These are phyloP conservation scores for Pythium aristosporum DNA, from an alignment of 352 stramenopile genomes.

Conservation along the genomic window DNA sequence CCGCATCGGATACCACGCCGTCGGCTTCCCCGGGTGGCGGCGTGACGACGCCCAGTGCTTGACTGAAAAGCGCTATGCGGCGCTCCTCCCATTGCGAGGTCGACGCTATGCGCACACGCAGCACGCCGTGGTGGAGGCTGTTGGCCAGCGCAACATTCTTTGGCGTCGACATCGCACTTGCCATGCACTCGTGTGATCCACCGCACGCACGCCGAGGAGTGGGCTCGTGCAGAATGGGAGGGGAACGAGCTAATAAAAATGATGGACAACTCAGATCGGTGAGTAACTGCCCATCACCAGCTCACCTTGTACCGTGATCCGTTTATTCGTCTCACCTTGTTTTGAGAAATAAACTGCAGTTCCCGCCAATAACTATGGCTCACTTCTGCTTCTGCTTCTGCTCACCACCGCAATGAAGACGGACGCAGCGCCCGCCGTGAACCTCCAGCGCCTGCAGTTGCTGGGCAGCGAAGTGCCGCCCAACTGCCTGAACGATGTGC, in stretches of 20 bases:
- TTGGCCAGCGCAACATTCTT: conserved; percentile 24
- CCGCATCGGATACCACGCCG: not conserved
- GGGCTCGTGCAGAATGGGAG: no score
- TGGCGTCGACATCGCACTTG: not conserved
- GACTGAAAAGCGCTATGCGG: conserved; percentile 21
- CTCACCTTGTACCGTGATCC: conserved; percentile 10
- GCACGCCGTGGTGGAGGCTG: conserved; percentile 21
- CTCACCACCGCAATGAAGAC: not conserved
- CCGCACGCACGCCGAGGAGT: not conserved
- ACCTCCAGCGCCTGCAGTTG: conserved; percentile 57
- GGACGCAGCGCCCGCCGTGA: conserved; percentile 7
- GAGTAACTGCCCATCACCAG: conserved; percentile 12
- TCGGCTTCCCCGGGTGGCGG: not conserved
- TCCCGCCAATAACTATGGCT: conserved; percentile 22
- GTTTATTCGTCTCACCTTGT: conserved; percentile 9
- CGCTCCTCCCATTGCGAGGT: conserved; percentile 3
- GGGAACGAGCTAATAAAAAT: not conserved
- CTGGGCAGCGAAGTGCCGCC: conserved; percentile 59
- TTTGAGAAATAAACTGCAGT: conserved; percentile 1
- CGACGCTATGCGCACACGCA: conserved; percentile 12
- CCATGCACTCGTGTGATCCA: not conserved
- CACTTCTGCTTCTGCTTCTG: not conserved
- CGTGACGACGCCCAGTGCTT: conserved; percentile 11
- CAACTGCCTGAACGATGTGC: conserved; percentile 56
- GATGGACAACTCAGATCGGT: conserved; percentile 11